Evolutionary conservation across 1,284 basidiomycete species (phyloP), one percentile per base, ranked within the genome.

Genomic region (Ganoderma resinaceum): DNA sequence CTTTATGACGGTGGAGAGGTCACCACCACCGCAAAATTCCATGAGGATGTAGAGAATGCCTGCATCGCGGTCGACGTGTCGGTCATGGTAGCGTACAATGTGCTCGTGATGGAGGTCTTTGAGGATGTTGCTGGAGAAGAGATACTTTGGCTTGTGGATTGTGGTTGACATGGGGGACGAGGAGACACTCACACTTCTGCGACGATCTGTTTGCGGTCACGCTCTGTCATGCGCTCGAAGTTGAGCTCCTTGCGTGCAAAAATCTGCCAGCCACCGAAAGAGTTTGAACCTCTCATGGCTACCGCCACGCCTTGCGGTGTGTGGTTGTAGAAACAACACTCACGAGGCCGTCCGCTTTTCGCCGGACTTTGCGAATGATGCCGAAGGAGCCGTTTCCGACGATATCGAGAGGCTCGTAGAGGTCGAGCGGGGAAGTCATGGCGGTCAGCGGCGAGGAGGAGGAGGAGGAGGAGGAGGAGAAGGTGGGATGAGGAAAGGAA

Each of bases 371-470:
- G 71, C 95, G 91, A 75, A 99, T 98, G 73, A 97, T 93, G 1
- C 97, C 97, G 83, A 99, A 99, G 12, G 94, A 95, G n/a, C 97
- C 97, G 74, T 96, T 97, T 8, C 97, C 97, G 66, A 99, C 97
- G 70, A 97, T 86, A 74, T 96, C 95, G 61, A 97, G 85, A 5
- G 95, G 85, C 72, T 97, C 95, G 78, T 97, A 98, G 67, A 89
- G 86, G 72, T 92, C 90, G 55, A 96, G 84, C 75, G 86, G 89
- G 7, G 78, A 74, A 33, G 80, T 72, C 80, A 84, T 82, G 66
- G 61, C 61, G 68, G 67, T 46, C 26, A 53, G 33, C 7, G 43
- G 43, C n/a, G 37, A 12, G 31, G n/a, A n/a, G 55, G 53, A 43
- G 38, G 35, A 60, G 43, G 18, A 35, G 31, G 6, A 12, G 59